A percentile compares a stretch with the other conserved stretches of the same genome.
These are phyloP conservation scores for Lasiodiplodia hormozganensis DNA, from an alignment of 2,329 filamentous ascomycete species.

Conservation along the genomic window DNA sequence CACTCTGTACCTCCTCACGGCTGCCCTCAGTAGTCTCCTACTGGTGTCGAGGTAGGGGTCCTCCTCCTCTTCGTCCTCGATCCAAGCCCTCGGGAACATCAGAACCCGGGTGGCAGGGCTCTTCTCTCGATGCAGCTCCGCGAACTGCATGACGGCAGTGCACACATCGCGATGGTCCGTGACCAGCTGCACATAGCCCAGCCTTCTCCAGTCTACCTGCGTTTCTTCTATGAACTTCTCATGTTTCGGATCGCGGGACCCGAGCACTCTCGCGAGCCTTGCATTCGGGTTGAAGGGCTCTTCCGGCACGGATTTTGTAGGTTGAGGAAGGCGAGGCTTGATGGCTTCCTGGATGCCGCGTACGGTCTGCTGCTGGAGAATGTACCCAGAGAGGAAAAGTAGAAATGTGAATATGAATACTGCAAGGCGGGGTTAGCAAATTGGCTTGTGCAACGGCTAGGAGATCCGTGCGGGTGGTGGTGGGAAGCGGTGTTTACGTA, in stretches of 20 bases:
- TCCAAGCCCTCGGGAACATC: constrained; percentile 52
- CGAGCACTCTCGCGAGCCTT: constrained; percentile 16
- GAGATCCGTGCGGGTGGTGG: neutral
- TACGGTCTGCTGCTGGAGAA: constrained; percentile 85
- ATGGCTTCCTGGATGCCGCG: constrained; percentile 78
- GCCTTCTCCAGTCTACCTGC: constrained; percentile 52
- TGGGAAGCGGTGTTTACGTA: constrained; percentile 48
- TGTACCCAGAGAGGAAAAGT: constrained; percentile 87
- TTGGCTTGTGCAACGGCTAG: constrained; percentile 7
- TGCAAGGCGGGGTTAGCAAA: constrained; percentile 30
- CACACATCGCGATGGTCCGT: constrained; percentile 55
- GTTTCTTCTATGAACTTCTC: constrained; percentile 31
- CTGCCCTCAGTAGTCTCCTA: constrained; percentile 52
- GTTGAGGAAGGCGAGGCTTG: constrained; percentile 57
- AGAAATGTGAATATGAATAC: constrained; percentile 80
- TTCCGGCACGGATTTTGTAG: constrained; percentile 43
- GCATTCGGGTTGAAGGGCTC: constrained; percentile 25
- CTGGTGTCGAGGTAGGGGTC: constrained; percentile 54
- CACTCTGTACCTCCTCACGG: constrained; percentile 54
- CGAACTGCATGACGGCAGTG: constrained; percentile 57
- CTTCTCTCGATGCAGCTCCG: constrained; percentile 53
- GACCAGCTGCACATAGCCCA: constrained; percentile 58
- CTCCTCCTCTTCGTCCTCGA: constrained; percentile 44
- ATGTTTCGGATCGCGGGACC: constrained; percentile 31
- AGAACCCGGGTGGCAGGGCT: constrained; percentile 54